Evolutionary conservation across 1,284 basidiomycete species (phyloP).

Genomic region (Abortiporus biennis): DNA sequence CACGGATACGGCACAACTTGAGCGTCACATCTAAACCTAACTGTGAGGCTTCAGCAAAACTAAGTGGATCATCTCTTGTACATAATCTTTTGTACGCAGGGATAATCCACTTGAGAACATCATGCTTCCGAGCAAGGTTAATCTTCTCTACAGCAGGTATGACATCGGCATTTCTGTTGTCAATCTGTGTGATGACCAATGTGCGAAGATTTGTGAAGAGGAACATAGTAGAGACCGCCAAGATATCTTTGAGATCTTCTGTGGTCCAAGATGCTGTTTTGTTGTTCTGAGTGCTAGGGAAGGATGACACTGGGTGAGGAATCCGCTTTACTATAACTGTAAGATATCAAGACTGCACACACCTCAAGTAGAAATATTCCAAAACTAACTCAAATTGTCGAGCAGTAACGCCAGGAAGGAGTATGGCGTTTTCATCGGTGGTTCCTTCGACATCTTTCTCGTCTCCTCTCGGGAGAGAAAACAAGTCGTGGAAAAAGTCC

Average conservation of each 20-base stretch:
- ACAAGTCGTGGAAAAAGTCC: conserved; percentile 25
- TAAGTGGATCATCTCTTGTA: not conserved
- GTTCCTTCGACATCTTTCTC: conserved; percentile 8
- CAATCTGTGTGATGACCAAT: not conserved
- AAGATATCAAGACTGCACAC: conserved; percentile 13
- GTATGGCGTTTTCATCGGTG: conserved; percentile 9
- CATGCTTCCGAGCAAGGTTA: conserved; percentile 1
- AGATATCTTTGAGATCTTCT: not conserved
- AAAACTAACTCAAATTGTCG: conserved; percentile 10
- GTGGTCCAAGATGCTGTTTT: conserved; percentile 12
- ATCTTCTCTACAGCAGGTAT: conserved; percentile 1
- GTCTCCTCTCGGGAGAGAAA: conserved; percentile 11
- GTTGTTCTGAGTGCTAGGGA: conserved; percentile 26
- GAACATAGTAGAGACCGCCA: not conserved
- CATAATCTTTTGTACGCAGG: not conserved
- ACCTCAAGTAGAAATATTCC: conserved; percentile 13
- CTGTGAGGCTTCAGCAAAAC: not conserved
- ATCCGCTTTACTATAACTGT: no score
- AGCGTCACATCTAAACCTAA: not conserved
- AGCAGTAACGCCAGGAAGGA: conserved; percentile 8
- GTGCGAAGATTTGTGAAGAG: not conserved
- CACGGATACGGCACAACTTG: no score
- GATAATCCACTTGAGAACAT: conserved; percentile 2
- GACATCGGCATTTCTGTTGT: not conserved
- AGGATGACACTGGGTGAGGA: no score